phyloP scores from a whole-genome alignment of 2,329 filamentous ascomycete species.

The Hypocrella siamensis region DNA sequence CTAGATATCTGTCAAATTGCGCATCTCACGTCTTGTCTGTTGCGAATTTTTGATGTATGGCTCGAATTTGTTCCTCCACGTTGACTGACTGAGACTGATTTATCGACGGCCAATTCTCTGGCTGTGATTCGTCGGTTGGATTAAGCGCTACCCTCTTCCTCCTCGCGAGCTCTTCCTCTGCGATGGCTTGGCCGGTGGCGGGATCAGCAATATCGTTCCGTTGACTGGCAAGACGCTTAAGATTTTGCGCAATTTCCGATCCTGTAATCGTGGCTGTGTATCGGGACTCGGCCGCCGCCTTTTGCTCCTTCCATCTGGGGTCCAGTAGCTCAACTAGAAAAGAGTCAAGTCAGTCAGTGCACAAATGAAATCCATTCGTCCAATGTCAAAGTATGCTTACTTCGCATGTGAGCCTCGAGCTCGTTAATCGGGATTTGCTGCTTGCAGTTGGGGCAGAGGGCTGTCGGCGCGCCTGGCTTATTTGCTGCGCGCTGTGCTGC shows the following conservation, averaged over 20 bases:
- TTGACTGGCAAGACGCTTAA: slow-evolving; percentile 87
- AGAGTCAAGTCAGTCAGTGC: too few relatives aligned
- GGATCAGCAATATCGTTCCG: slow-evolving; percentile 76
- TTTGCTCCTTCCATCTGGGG: slow-evolving; percentile 90
- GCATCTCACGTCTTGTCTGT: slow-evolving; percentile 16
- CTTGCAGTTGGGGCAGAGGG: slow-evolving; percentile 83
- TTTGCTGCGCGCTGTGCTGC: slow-evolving; percentile 58
- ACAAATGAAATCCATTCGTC: too few relatives aligned
- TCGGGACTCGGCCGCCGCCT: slow-evolving; percentile 72
- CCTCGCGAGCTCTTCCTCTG: slow-evolving; percentile 58
- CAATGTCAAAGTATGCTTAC: slow-evolving; percentile 33
- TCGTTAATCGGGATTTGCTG: slow-evolving; percentile 79
- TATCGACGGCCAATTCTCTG: slow-evolving; percentile 39
- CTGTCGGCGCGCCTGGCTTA: slow-evolving; percentile 48
- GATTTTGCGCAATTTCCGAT: slow-evolving; percentile 77
- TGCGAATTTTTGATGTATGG: slow-evolving; percentile 39
- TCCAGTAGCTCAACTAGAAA: slow-evolving; percentile 73
- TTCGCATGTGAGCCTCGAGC: slow-evolving; percentile 83
- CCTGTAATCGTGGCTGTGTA: slow-evolving; percentile 76
- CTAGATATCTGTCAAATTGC: too few relatives aligned
- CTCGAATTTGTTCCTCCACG: slow-evolving; percentile 71
- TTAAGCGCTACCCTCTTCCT: slow-evolving; percentile 57
- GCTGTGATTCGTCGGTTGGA: slow-evolving; percentile 46
- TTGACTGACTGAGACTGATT: slow-evolving; percentile 53
- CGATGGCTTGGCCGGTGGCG: slow-evolving; percentile 48